Evolutionary conservation across 2,329 filamentous ascomycete species (phyloP).

Genomic region (Aspergillus clavatus): DNA sequence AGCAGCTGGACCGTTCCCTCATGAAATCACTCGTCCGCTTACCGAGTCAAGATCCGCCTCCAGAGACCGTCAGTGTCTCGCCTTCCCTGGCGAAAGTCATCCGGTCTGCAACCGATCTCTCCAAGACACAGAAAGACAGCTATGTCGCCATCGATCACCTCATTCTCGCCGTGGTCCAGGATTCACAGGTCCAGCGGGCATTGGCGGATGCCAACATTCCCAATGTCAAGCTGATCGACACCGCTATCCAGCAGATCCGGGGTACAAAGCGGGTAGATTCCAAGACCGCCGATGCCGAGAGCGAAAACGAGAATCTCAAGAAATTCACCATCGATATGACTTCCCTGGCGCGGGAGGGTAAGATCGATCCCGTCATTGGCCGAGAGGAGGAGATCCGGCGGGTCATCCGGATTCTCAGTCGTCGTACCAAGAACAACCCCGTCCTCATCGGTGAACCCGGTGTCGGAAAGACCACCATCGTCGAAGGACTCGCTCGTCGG

Average conservation of each 20-base stretch:
- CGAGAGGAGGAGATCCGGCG: conserved; percentile 92
- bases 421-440: conserved; percentile 97
- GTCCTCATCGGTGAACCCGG: conserved; percentile 96
- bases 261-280: conserved; percentile 92
- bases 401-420: conserved; percentile 84
- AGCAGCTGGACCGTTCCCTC: conserved; percentile 78
- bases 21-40: conserved; percentile 89
- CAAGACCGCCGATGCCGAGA: conserved; percentile 86
- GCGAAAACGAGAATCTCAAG: conserved; percentile 90
- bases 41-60: conserved; percentile 90
- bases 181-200: conserved; percentile 65
- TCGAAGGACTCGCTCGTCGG: conserved; percentile 89
- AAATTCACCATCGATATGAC: conserved; percentile 99
- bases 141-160: conserved; percentile 94
- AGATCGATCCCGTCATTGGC: conserved; percentile 95
- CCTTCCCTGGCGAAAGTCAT: conserved; percentile 78
- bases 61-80: conserved; percentile 78
- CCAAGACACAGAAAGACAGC: conserved; percentile 95
- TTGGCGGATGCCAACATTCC: conserved; percentile 86
- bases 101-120: conserved; percentile 77
- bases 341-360: conserved; percentile 89
- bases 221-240: conserved; percentile 83
- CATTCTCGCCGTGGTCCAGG: conserved; percentile 78
- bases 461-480: conserved; percentile 97
- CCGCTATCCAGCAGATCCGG: conserved; percentile 84